A percentile compares a stretch with the other conserved stretches of the same genome.
These are phyloP conservation scores for Bocquillonia castaneifolia DNA, from an alignment of 441 rosid species.

Conservation along the genomic window DNA sequence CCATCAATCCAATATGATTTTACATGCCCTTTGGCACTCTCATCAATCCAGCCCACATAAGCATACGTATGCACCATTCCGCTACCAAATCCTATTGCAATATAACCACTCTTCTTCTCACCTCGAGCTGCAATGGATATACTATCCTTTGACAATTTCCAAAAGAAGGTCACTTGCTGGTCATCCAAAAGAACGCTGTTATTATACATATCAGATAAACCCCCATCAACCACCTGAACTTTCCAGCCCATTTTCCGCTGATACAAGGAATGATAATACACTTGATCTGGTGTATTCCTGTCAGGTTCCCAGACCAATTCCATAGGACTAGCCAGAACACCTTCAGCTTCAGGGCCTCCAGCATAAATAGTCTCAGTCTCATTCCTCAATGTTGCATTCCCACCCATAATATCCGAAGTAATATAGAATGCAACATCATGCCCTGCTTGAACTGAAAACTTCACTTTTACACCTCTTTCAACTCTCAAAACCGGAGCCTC, in stretches of 20 bases:
- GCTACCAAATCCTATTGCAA: slow-evolving; percentile 79
- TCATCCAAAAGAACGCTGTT: slow-evolving; percentile 80
- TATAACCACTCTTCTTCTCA: slow-evolving; percentile 92
- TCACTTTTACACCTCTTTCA: slow-evolving; percentile 90
- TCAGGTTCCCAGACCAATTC: slow-evolving; percentile 82
- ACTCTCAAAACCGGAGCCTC: slow-evolving; percentile 86
- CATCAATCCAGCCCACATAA: slow-evolving; percentile 92
- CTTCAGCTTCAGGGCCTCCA: slow-evolving; percentile 83
- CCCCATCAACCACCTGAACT: slow-evolving; percentile 94
- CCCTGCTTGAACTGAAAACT: slow-evolving; percentile 80
- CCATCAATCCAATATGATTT: slow-evolving; percentile 87
- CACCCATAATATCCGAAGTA: slow-evolving; percentile 83
- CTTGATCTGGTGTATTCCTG: slow-evolving; percentile 88
- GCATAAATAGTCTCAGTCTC: slow-evolving; percentile 67
- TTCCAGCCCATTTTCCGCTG: slow-evolving; percentile 97
- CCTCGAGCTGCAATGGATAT: slow-evolving; percentile 90
- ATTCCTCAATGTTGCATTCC: slow-evolving; percentile 79
- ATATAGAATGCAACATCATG: slow-evolving; percentile 83
- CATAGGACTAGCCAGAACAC: slow-evolving; percentile 64
- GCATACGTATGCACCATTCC: slow-evolving; percentile 77
- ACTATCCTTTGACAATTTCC: slow-evolving; percentile 65
- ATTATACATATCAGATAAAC: slow-evolving; percentile 90
- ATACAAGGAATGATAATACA: slow-evolving; percentile 75
- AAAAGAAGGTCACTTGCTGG: slow-evolving; percentile 92
- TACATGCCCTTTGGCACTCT: slow-evolving; percentile 62